Base-by-base conservation (phyloP, 2,329 filamentous ascomycete genomes). In the Fusarium armeniacum region DNA sequence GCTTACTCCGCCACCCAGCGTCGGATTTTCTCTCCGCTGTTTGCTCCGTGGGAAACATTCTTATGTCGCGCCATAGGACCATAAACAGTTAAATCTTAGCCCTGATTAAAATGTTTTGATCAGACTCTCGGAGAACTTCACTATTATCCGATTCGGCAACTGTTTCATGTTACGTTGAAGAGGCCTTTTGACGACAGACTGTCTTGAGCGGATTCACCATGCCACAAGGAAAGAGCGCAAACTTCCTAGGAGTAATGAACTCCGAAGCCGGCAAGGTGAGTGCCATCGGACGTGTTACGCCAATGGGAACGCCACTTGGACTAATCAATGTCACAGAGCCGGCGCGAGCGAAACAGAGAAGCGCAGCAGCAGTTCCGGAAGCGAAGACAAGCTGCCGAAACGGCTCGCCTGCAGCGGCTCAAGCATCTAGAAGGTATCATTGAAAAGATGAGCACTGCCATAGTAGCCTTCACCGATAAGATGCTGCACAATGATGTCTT, bases 291-390 rank as follows among this genome's bases (percentile, higher is more conserved):
- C 5, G 1, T 15, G 10, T 65, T 59, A 52, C 12, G 30, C 52
- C 15, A 43, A 13, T 3, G 4, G 3, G 15, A 16, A 52, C 20
- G 13, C 49, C 49, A 52, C 20, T 26, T 11, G 22, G 3, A 4
- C 49, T 63, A 56, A 63, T 11, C 12, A 3, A 1, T 18, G 5
- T 7, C 18, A 20, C 22, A 65, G 62, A 65, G 20, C 5, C 61
- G 62, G 1, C 24, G 62, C 5, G 62, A 65, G 28, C 40, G 62
- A n/a, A 65, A 65, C n/a, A 45, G 60, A 40, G 46, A 65, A 43
- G 62, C 62, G 10, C 62, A 65, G 2, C 53, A 65, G 5, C 62
- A 65, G 10, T 65, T 65, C 18, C 24, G 62, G 3, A 65, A 65
- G n/a, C 45, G 62, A 8, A 51, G 35, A 35, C 62, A 65, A 5